A percentile compares a stretch with the other conserved stretches of the same genome.
These are phyloP conservation scores for Omphalotus olearius DNA, from an alignment of 1,284 basidiomycete genomes.

Conservation along the genomic window DNA sequence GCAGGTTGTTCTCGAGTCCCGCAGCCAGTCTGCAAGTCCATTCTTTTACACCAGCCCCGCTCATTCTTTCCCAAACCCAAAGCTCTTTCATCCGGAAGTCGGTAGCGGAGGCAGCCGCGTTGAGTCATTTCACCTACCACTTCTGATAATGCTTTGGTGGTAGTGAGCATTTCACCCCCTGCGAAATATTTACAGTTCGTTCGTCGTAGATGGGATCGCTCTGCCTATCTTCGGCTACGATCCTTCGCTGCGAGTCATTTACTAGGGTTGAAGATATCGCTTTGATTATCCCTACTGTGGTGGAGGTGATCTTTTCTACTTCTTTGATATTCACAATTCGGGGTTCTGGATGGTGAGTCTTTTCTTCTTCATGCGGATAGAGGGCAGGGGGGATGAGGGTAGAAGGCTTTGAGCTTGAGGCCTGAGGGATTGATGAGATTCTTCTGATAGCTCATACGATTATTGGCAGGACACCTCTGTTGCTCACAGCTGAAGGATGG, in stretches of 20 bases:
- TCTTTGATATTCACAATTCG: conserved; percentile 47
- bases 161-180: too few species aligned
- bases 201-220: conserved; percentile 34
- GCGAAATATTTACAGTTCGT: too few species aligned
- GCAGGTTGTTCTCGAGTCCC: conserved; percentile 32
- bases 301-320: conserved; percentile 58
- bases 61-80: too few species aligned
- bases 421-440: too few species aligned
- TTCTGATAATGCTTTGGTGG: too few species aligned
- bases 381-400: too few species aligned
- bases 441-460: not conserved
- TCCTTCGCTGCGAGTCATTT: conserved; percentile 64
- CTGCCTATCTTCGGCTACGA: conserved; percentile 67
- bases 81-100: too few species aligned
- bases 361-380: not conserved
- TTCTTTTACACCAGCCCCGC: too few species aligned
- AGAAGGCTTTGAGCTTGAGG: too few species aligned
- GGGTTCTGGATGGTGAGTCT: conserved; percentile 50
- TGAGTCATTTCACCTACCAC: too few species aligned
- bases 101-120: too few species aligned
- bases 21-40: not conserved
- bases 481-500: conserved; percentile 60
- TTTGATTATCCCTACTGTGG: conserved; percentile 56
- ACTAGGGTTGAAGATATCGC: conserved; percentile 39
- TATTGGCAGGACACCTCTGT: conserved; percentile 42